phyloP scores from a whole-genome alignment of 768 basidiomycete genomes.

The Auriscalpium microsporum region DNA sequence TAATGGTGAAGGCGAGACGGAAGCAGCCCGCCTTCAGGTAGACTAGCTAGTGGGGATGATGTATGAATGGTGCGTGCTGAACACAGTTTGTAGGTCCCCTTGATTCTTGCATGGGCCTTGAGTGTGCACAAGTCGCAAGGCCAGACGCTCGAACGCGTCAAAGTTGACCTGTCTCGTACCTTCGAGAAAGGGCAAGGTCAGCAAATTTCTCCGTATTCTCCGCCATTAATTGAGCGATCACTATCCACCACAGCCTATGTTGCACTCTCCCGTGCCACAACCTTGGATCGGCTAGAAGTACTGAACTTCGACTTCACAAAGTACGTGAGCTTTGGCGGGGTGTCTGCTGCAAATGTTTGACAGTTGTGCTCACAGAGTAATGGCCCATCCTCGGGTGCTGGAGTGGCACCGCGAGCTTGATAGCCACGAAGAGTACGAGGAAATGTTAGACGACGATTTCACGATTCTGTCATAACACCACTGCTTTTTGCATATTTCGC shows the following conservation, averaged over 20 bases:
- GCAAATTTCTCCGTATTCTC: background rate
- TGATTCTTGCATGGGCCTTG: slow-evolving; percentile 78
- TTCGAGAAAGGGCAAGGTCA: slow-evolving; percentile 80
- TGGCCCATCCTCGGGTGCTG: slow-evolving; percentile 56
- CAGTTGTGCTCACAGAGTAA: slow-evolving; percentile 34
- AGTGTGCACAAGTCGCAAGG: slow-evolving; percentile 89
- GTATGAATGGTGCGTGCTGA: background rate
- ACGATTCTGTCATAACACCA: no score
- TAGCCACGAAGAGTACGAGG: background rate
- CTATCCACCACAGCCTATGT: slow-evolving; percentile 45
- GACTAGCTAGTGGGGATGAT: slow-evolving; percentile 1
- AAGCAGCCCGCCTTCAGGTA: slow-evolving; percentile 56
- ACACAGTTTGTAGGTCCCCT: slow-evolving; percentile 31
- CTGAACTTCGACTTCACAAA: slow-evolving; percentile 52
- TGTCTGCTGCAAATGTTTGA: background rate
- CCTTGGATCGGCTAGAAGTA: slow-evolving; percentile 56
- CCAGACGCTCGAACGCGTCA: slow-evolving; percentile 79
- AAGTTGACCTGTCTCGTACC: slow-evolving; percentile 62
- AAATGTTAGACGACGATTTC: background rate
- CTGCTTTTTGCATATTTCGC: no score
- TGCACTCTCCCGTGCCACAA: slow-evolving; percentile 67
- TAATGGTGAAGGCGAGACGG: slow-evolving; percentile 47
- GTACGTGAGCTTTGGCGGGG: slow-evolving; percentile 26
- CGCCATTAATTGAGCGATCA: background rate
- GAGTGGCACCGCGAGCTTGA: slow-evolving; percentile 32